Evolutionary conservation across 176 grass and related monocot species (phyloP), one percentile per base, ranked within the genome.

Genomic region (Pontederia paniculata): DNA sequence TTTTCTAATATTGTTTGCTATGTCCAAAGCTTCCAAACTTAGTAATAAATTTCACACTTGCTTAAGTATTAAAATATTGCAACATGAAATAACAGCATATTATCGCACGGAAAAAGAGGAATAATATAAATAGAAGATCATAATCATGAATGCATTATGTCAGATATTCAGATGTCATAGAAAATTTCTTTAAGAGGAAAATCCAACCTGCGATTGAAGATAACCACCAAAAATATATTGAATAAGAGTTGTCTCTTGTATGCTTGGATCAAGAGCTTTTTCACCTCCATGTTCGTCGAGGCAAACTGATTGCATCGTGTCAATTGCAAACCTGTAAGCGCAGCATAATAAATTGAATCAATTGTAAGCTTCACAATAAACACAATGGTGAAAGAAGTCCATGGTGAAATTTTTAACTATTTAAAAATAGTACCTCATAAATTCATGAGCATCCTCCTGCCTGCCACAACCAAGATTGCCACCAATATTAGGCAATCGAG

Each of bases 401-500:
- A 37, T 6, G 7, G 28, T 37, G 28, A 37, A 37, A 37, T 37
- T 37, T n/a, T 2, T 37, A 37, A 37, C 1, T 2, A 37, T 6
- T 5, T n/a, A 6, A 37, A 37, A 37, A 37, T 37, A 5, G 28
- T 37, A 98, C 93, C 87, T 84, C 93, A 98, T 91, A 58, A 98
- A 84, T 75, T 98, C 93, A 84, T 98, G 87, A 77, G 93, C 93
- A 82, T 98, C 93, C 67, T 98, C 93, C 63, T 98, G 87, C 56
- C 80, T 89, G 55, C 93, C 93, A 56, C 77, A 84, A 11, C 93
- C 80, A 81, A 98, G 78, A 74, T 84, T 91, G 66, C 93, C 93
- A 90, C 87, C 86, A 77, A 98, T 88, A 70, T 88, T 91, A 69
- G 87, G 83, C 49, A 98, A 79, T 57, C 74, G 77, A 80, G 87